phyloP scores from a whole-genome alignment of 257 asterid species.

The Penstemon barbatus region DNA sequence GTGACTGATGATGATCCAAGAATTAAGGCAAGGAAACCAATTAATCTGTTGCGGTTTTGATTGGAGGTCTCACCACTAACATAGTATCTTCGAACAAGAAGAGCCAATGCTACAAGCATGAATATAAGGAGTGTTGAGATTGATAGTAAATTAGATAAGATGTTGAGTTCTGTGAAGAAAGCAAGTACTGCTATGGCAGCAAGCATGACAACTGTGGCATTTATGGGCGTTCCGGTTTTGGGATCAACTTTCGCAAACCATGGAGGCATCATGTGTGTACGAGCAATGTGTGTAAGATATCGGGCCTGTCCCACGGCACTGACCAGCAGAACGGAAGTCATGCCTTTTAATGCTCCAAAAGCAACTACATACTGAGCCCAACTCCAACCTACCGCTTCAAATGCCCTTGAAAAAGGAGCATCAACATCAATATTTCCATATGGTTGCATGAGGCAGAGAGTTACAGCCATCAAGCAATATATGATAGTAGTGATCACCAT shows the following conservation, averaged over 20 bases:
- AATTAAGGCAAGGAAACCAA: constrained; percentile 33
- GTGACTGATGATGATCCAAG: constrained; percentile 44
- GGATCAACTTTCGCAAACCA: constrained; percentile 52
- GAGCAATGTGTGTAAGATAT: constrained; percentile 59
- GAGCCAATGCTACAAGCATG: constrained; percentile 55
- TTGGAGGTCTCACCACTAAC: constrained; percentile 44
- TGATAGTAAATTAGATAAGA: constrained; percentile 42
- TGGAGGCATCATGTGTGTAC: constrained; percentile 67
- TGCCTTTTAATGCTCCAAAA: constrained; percentile 57
- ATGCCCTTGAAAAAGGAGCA: constrained; percentile 54
- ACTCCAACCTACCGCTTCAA: constrained; percentile 47
- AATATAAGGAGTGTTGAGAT: constrained; percentile 55
- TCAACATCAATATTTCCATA: constrained; percentile 30
- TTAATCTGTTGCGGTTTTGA: constrained; percentile 35
- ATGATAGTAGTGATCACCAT: constrained; percentile 49
- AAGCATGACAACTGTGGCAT: constrained; percentile 50
- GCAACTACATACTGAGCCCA: constrained; percentile 68
- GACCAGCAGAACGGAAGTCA: constrained; percentile 57
- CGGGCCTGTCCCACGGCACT: constrained; percentile 63
- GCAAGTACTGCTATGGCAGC: constrained; percentile 48
- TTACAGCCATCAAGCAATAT: constrained; percentile 49
- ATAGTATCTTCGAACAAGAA: constrained; percentile 55
- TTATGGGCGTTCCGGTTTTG: constrained; percentile 52
- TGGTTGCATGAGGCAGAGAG: constrained; percentile 57
- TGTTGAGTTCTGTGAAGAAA: constrained; percentile 44